Evolutionary conservation across 257 asterid genomes (phyloP).

Genomic region (Penstemon barbatus): DNA sequence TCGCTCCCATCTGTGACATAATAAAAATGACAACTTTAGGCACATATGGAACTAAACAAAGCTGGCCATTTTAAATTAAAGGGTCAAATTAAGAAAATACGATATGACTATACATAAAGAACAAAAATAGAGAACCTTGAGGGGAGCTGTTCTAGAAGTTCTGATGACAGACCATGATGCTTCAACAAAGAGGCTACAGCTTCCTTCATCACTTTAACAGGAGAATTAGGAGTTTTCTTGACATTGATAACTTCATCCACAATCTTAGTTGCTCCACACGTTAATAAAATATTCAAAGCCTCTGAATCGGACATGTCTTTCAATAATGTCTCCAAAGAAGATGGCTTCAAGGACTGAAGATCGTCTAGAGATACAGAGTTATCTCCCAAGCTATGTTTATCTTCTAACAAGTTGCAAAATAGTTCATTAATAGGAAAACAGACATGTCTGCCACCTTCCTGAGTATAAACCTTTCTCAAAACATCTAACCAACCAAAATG

Average conservation of each 20-base stretch:
- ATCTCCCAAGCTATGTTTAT: constrained; percentile 36
- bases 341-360: constrained; percentile 39
- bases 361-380: constrained; percentile 30
- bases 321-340: constrained; percentile 32
- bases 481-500: constrained; percentile 90
- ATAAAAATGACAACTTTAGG: constrained; percentile 16
- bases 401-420: constrained; percentile 48
- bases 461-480: constrained; percentile 71
- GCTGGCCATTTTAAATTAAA: not conserved
- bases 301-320: constrained; percentile 54
- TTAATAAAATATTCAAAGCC: constrained; percentile 56
- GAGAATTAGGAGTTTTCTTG: constrained; percentile 63
- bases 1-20: constrained; percentile 82
- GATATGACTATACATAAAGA: not conserved
- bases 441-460: constrained; percentile 57
- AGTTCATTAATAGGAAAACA: constrained; percentile 73
- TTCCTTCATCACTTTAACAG: constrained; percentile 74
- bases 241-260: constrained; percentile 63
- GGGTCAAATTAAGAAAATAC: not conserved
- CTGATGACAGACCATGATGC: constrained; percentile 50
- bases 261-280: constrained; percentile 60
- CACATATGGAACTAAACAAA: constrained; percentile 18
- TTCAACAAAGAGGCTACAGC: constrained; percentile 61
- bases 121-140: constrained; percentile 57
- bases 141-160: constrained; percentile 77